Base-by-base conservation (phyloP, 1,139 yeast species). In the Zygosaccharomyces pseudobailii region DNA sequence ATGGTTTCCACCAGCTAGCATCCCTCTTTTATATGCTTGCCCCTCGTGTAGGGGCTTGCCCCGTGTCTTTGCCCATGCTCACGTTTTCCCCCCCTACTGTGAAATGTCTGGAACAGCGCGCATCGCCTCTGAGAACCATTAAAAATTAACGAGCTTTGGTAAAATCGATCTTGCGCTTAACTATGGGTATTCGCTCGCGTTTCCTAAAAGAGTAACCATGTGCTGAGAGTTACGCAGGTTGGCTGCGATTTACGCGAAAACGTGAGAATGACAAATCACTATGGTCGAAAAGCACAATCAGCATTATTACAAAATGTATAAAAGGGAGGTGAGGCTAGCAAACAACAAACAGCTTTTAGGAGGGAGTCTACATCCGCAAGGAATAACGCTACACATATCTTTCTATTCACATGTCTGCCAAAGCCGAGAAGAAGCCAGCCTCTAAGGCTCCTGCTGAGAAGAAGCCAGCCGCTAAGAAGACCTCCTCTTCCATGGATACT, bases 401-500 rank as follows among this genome's bases (percentile, higher is more conserved):
- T 24, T 24, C 9, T 24, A 6, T 32, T 36, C 45, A 53, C 43
- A 90, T 90, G 97, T 95, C 96, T 69, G 94, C 96, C 73, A 88
- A 87, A 76, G 92, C 95, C 74, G 96, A 89, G 77, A 88, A 89
- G 86, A 87, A 88, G 81, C 96, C 96, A 70, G 97, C 97, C 72
- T 89, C 96, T 66, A 90, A 90, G 80, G 96, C 96, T 66, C 96
- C 95, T 72, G 96, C 95, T 76, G 95, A 87, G 75, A 89, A 90
- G 85, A 89, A 88, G 79, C 88, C 89, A 72, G 89, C 88, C 63
- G 96, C 96, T 71, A 92, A 90, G 84, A 92, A 90, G 81, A 89
- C 97, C 68, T 79, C 90, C 62, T 66, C 79, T 48, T 69, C 80
- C 54, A 70, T 81, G 55, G 81, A 87, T 54, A 94, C 83, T 65